Conservation (phyloP, 2,329 filamentous ascomycete species). For the Phyllosticta ampelicida region DNA sequence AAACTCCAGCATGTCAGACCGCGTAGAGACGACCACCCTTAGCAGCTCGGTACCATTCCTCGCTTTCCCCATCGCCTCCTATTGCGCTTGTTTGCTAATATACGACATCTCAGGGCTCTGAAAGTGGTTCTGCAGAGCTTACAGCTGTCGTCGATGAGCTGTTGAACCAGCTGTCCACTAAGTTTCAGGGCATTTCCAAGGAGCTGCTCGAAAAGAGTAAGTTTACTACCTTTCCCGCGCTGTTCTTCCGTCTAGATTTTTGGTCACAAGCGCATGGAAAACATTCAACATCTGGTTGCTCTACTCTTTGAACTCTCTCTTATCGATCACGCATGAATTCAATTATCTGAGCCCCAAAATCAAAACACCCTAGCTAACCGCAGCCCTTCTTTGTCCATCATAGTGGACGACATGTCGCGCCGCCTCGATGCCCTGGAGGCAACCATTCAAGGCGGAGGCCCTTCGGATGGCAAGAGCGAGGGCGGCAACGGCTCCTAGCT, state of each 20-base stretch:
- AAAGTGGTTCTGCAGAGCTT: slow-evolving; percentile 45
- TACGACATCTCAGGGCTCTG: not conserved
- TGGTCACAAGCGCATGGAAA: not conserved
- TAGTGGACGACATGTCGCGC: slow-evolving; percentile 91
- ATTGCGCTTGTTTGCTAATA: not conserved
- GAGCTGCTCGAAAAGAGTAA: slow-evolving; percentile 84
- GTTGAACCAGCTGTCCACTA: slow-evolving; percentile 70
- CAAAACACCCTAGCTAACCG: not conserved
- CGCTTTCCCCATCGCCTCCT: not conserved
- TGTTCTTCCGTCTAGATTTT: too few relatives aligned
- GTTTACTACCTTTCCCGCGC: slow-evolving; percentile 21
- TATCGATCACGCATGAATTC: not conserved
- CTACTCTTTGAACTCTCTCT: not conserved
- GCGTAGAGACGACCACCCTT: slow-evolving; percentile 3
- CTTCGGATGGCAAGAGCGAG: slow-evolving; percentile 4
- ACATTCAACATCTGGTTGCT: not conserved
- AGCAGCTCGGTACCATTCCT: slow-evolving; percentile 7
- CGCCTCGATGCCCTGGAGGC: slow-evolving; percentile 75
- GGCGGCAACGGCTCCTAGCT: slow-evolving; percentile 2
- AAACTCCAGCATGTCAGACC: slow-evolving; percentile 10
- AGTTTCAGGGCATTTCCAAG: slow-evolving; percentile 73
- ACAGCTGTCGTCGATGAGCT: slow-evolving; percentile 76
- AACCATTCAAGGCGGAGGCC: slow-evolving; percentile 47
- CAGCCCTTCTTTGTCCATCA: not conserved
- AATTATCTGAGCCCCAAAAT: not conserved